Percentiles rank a stretch among this genome's conserved stretches.
Evolutionary conservation across 1,284 basidiomycete genomes (phyloP).

Genomic region (Ceratobasidium sp.): DNA sequence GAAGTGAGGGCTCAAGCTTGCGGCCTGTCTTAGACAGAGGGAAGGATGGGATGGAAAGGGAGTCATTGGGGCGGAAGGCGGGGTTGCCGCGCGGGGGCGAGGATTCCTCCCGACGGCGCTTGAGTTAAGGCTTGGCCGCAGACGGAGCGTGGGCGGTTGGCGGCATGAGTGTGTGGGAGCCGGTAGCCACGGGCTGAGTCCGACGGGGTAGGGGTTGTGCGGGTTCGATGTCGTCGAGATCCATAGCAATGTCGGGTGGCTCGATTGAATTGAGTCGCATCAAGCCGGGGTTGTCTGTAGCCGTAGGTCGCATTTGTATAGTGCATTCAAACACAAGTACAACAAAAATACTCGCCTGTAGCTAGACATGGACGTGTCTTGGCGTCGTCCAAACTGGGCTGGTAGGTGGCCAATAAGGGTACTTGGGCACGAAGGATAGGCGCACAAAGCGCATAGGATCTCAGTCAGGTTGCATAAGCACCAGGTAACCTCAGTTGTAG

Average conservation of each 20-base stretch:
- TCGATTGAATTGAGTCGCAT: neutral
- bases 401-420: too few relatives aligned
- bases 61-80: neutral
- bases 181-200: neutral
- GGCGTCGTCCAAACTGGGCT: too few relatives aligned
- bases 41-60: neutral
- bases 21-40: slow-evolving; percentile 4
- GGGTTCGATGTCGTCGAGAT: slow-evolving; percentile 4
- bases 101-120: slow-evolving; percentile 2
- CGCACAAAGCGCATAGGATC: too few relatives aligned
- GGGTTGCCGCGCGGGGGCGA: neutral
- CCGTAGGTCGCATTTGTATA: too few relatives aligned
- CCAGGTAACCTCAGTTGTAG: too few relatives aligned
- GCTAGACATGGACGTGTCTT: too few relatives aligned
- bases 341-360: too few relatives aligned
- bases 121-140: too few relatives aligned
- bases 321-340: too few relatives aligned
- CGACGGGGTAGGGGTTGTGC: neutral
- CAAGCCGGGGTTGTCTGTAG: slow-evolving; percentile 11
- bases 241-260: neutral
- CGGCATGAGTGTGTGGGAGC: neutral
- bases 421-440: too few relatives aligned
- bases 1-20: neutral
- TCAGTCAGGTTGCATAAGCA: too few relatives aligned
- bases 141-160: too few relatives aligned